Conservation (phyloP, 768 basidiomycete species). For the Termitomyces sp. region DNA sequence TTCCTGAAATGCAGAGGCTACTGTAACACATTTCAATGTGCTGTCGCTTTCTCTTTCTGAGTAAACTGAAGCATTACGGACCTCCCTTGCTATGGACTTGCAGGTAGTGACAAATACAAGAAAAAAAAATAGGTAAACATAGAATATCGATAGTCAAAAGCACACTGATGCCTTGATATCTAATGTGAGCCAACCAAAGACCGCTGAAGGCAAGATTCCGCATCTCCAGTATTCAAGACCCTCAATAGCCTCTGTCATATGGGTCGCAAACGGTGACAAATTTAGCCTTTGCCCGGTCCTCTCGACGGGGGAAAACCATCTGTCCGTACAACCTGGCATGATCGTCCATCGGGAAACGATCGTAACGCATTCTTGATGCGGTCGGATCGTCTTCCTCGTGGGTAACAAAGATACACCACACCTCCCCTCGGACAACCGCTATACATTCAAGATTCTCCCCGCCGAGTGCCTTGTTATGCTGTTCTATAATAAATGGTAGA, state of each 20-base stretch:
- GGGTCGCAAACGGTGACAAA: not conserved
- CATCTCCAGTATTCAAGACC: too few relatives aligned
- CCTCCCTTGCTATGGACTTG: too few relatives aligned
- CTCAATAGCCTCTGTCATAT: not conserved
- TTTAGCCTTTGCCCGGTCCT: not conserved
- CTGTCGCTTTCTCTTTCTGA: too few relatives aligned
- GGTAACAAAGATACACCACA: not conserved
- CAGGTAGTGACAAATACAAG: too few relatives aligned
- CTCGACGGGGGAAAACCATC: not conserved
- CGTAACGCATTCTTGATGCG: not conserved
- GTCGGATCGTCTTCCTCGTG: not conserved
- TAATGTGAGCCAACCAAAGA: too few relatives aligned
- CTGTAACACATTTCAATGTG: too few relatives aligned
- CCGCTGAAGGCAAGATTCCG: too few relatives aligned
- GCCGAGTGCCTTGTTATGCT: not conserved
- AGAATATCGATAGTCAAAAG: too few relatives aligned
- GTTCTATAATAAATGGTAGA: not conserved
- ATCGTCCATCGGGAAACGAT: not conserved
- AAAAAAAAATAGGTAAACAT: too few relatives aligned
- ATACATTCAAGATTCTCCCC: not conserved
- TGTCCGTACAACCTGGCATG: not conserved
- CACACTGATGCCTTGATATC: too few relatives aligned
- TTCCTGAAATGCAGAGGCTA: too few relatives aligned
- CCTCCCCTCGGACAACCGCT: not conserved
- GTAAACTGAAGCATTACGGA: too few relatives aligned